phyloP scores from a whole-genome alignment of 257 asterid genomes.

The Avicennia marina region DNA sequence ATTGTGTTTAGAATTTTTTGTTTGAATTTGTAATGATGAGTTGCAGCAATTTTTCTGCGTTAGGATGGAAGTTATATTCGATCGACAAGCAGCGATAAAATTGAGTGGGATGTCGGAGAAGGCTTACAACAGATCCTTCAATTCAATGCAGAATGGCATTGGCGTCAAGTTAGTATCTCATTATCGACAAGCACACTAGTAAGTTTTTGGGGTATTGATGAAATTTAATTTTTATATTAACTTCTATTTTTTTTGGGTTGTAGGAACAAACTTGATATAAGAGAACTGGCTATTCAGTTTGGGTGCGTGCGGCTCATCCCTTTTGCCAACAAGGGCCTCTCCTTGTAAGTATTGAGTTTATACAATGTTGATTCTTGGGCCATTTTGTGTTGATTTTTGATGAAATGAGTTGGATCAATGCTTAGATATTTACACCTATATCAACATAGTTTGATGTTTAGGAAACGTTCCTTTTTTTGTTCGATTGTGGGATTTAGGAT shows the following conservation, averaged over 20 bases:
- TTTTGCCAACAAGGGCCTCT: conserved; percentile 59
- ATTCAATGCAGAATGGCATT: conserved; percentile 87
- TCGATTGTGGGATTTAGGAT: too few relatives aligned
- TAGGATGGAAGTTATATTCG: conserved; percentile 76
- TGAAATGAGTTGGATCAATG: too few relatives aligned
- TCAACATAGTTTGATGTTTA: too few relatives aligned
- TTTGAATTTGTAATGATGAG: not conserved
- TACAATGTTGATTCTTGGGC: not conserved
- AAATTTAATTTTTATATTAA: not conserved
- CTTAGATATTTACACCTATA: too few relatives aligned
- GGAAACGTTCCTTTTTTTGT: not conserved
- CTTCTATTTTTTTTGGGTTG: not conserved
- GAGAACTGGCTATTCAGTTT: conserved; percentile 89
- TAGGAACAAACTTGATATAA: conserved; percentile 83
- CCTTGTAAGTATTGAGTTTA: conserved; percentile 63
- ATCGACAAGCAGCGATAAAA: conserved; percentile 66
- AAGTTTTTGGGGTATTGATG: conserved; percentile 2
- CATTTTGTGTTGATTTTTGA: too few relatives aligned
- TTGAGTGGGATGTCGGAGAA: conserved; percentile 87
- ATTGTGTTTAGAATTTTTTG: not conserved
- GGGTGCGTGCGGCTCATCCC: conserved; percentile 90
- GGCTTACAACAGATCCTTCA: conserved; percentile 85
- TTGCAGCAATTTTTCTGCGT: conserved; percentile 2
- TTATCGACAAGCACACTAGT: not conserved
- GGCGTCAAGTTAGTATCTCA: conserved; percentile 62